A percentile compares a stretch with the other conserved stretches of the same genome.
Evolutionary conservation across 805 yeast species (phyloP).

Genomic region (Lipomyces yamanashiensis): DNA sequence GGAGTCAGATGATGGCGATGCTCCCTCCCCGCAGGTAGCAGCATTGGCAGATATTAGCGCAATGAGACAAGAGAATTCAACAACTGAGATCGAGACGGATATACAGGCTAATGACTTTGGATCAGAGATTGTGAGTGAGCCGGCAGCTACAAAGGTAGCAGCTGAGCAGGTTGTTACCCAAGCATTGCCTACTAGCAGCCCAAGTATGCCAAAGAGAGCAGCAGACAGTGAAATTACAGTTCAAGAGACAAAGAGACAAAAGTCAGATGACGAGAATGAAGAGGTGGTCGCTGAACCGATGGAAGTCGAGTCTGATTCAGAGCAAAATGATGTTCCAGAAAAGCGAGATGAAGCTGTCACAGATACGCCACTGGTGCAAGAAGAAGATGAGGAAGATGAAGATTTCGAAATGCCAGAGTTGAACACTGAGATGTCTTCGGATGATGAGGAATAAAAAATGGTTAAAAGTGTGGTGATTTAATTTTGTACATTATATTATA

Average conservation of each 20-base stretch:
- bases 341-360: not conserved
- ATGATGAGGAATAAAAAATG: constrained; percentile 20
- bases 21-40: not conserved
- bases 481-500: not conserved
- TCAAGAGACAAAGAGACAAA: constrained; percentile 9
- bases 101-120: not conserved
- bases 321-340: constrained; percentile 20
- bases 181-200: not conserved
- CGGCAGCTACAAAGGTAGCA: not conserved
- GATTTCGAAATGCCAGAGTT: constrained; percentile 36
- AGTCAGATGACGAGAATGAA: constrained; percentile 6
- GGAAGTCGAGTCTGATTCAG: not conserved
- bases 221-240: not conserved
- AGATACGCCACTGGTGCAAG: not conserved
- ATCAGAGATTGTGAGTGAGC: not conserved
- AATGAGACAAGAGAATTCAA: not conserved
- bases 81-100: not conserved
- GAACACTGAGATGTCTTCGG: constrained; percentile 24
- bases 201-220: not conserved
- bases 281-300: not conserved
- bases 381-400: constrained; percentile 28
- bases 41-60: not conserved
- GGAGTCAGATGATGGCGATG: not conserved
- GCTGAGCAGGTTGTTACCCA: not conserved
- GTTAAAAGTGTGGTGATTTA: not conserved